A percentile compares a stretch with the other conserved stretches of the same genome.
phyloP scores from a whole-genome alignment of 805 yeast species.

The Kodamaea kaohsiungensis region DNA sequence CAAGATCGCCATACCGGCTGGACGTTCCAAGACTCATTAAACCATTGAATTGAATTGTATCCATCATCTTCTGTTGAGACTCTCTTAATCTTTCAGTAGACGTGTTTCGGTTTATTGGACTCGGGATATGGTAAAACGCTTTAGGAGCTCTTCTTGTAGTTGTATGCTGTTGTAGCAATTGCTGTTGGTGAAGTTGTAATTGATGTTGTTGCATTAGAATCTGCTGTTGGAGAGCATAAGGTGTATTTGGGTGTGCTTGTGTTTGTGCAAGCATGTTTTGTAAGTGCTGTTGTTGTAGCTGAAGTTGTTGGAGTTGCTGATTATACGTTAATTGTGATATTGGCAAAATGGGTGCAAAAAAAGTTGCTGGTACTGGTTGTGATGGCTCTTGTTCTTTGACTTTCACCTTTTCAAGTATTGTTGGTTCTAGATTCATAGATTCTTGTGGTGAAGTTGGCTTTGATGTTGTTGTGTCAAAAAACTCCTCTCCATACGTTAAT shows the following conservation, averaged over 20 bases:
- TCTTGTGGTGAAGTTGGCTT: neutral
- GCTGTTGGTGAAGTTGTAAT: neutral
- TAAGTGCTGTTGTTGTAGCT: neutral
- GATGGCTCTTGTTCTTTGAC: neutral
- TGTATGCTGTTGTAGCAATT: neutral
- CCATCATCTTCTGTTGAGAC: conserved; percentile 25
- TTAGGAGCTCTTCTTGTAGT: conserved; percentile 6
- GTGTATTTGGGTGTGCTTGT: neutral
- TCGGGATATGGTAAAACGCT: conserved; percentile 21
- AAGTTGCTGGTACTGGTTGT: neutral
- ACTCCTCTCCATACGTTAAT: conserved; percentile 16
- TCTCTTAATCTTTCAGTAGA: conserved; percentile 12
- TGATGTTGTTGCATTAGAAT: neutral
- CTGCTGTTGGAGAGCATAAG: neutral
- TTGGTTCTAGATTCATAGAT: too few species aligned
- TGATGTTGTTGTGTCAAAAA: neutral
- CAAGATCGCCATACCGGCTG: conserved; percentile 17
- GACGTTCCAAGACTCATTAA: conserved; percentile 11
- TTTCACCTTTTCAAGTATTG: too few species aligned
- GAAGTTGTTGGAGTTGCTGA: neutral
- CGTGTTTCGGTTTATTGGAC: conserved; percentile 16
- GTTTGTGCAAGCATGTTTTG: neutral
- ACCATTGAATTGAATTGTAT: conserved; percentile 21
- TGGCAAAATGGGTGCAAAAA: neutral
- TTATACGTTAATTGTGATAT: neutral